Percentiles rank a stretch among this genome's conserved stretches.
Conservation (phyloP, 2,329 filamentous ascomycete species). For the Periconia sp. region DNA sequence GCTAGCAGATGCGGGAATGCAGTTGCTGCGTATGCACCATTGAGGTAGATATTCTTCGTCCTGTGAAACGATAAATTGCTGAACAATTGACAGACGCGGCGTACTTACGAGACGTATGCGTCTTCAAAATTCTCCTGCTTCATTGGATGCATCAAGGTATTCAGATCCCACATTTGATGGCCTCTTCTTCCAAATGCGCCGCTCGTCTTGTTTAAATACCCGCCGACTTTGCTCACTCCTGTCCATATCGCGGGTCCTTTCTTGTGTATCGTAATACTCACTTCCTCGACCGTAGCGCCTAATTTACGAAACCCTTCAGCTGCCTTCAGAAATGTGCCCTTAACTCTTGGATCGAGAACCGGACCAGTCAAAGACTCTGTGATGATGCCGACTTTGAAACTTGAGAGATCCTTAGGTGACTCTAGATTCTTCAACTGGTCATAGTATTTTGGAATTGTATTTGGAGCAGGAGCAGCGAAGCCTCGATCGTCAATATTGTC, state of each 20-base stretch:
- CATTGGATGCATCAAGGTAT: conserved; percentile 55
- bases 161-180: conserved; percentile 58
- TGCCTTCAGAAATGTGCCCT: conserved; percentile 51
- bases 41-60: conserved; percentile 62
- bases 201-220: conserved; percentile 51
- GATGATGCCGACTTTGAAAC: conserved; percentile 39
- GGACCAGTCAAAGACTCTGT: conserved; percentile 32
- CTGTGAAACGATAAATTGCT: conserved; percentile 25
- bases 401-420: conserved; percentile 26
- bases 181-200: conserved; percentile 53
- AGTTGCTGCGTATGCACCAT: conserved; percentile 56
- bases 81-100: not conserved
- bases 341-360: conserved; percentile 50
- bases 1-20: conserved; percentile 55
- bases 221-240: conserved; percentile 48
- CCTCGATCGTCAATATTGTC: conserved; percentile 56
- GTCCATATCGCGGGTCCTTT: conserved; percentile 61
- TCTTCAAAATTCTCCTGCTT: conserved; percentile 58
- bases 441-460: conserved; percentile 33
- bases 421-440: conserved; percentile 18
- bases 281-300: conserved; percentile 57
- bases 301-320: conserved; percentile 50
- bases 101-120: conserved; percentile 49
- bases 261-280: conserved; percentile 58
- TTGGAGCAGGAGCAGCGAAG: conserved; percentile 39